Conservation (phyloP, 176 grass and related monocot species). For the Otatea glauca region DNA sequence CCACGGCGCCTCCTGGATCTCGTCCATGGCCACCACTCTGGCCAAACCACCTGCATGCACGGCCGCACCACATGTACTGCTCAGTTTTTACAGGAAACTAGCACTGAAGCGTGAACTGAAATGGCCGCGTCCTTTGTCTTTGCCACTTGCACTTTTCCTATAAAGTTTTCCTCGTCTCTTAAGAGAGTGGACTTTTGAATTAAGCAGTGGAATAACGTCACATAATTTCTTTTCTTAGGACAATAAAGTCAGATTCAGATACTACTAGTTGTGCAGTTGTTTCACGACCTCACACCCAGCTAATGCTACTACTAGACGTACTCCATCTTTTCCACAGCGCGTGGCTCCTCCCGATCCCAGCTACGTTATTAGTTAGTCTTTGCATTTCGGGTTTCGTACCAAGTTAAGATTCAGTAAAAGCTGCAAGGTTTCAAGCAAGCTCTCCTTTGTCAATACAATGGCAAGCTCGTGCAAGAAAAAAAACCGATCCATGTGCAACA, state of each 20-base stretch:
- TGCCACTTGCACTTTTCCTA: neutral
- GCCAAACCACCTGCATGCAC: conserved; percentile 49
- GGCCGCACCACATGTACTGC: neutral
- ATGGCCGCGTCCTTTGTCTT: neutral
- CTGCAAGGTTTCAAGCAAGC: no score
- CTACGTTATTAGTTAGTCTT: no score
- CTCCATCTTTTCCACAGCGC: neutral
- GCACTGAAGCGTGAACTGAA: neutral
- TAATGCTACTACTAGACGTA: neutral
- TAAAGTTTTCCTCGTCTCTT: neutral
- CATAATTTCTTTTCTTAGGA: neutral
- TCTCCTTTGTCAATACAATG: no score
- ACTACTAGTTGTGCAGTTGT: conserved; percentile 21
- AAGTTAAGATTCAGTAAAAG: no score
- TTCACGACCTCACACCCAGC: neutral
- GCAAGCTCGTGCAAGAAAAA: no score
- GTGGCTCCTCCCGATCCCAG: no score
- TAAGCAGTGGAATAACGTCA: neutral
- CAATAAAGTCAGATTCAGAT: conserved; percentile 7
- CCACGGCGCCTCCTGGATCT: conserved; percentile 43
- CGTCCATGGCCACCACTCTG: conserved; percentile 48
- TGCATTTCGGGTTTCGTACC: no score
- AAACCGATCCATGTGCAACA: no score
- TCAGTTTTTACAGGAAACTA: conserved; percentile 22
- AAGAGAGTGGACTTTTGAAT: conserved; percentile 21